Percentiles rank a stretch among this genome's conserved stretches.
phyloP scores from a whole-genome alignment of 2,329 filamentous ascomycete genomes.

The Aspergillus fischeri region DNA sequence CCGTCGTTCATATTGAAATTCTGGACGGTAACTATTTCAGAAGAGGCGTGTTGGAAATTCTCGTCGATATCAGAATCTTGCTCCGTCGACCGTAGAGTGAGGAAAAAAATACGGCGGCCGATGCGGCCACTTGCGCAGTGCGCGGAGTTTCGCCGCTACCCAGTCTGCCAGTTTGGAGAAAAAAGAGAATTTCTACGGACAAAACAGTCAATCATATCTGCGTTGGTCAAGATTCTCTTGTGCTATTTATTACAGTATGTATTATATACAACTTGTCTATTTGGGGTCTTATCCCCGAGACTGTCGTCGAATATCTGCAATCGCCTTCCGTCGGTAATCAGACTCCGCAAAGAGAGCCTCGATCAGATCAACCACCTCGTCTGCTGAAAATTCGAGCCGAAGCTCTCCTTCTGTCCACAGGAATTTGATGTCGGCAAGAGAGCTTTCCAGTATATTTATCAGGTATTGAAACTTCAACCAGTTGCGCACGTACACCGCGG shows the following conservation, averaged over 20 bases:
- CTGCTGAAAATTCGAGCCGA: constrained; percentile 56
- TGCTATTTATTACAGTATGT: background rate
- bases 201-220: background rate
- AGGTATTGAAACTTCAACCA: constrained; percentile 66
- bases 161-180: background rate
- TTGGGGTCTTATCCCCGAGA: constrained; percentile 14
- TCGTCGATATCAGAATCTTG: background rate
- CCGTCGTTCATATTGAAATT: constrained; percentile 24
- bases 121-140: constrained; percentile 38
- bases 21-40: background rate
- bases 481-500: constrained; percentile 57
- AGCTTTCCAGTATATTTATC: constrained; percentile 59
- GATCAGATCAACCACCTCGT: constrained; percentile 61
- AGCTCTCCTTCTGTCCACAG: constrained; percentile 63
- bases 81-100: constrained; percentile 1
- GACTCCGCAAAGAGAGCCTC: constrained; percentile 62
- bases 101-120: constrained; percentile 40
- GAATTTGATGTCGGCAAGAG: constrained; percentile 61
- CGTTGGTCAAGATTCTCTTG: background rate
- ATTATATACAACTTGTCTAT: constrained; percentile 3
- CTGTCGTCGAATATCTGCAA: constrained; percentile 51
- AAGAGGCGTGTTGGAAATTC: background rate
- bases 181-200: background rate
- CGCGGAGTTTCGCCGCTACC: constrained; percentile 27
- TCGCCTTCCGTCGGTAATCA: constrained; percentile 54